A percentile compares a stretch with the other conserved stretches of the same genome.
Evolutionary conservation across 768 basidiomycete genomes (phyloP).

Genomic region (Serendipita indica): DNA sequence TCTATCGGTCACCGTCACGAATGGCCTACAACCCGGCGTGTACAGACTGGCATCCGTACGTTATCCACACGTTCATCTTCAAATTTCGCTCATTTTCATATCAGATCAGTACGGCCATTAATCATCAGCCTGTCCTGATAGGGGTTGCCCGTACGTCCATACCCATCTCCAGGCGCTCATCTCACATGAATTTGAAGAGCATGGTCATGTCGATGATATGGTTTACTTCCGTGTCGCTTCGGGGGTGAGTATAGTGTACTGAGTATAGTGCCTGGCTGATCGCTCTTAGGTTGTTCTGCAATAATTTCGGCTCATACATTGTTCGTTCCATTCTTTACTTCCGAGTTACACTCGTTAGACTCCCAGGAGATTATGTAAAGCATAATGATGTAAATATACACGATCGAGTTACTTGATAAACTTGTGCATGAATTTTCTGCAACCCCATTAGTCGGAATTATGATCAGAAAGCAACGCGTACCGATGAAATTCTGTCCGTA

Average conservation of each 20-base stretch:
- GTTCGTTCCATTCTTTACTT: background rate
- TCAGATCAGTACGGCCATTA: slow-evolving; percentile 36
- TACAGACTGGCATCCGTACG: slow-evolving; percentile 38
- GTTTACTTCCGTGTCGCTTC: slow-evolving; percentile 26
- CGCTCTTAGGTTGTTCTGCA: no score
- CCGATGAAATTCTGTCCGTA: slow-evolving; percentile 91
- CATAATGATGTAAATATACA: background rate
- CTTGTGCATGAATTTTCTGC: slow-evolving; percentile 82
- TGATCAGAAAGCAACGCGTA: slow-evolving; percentile 25
- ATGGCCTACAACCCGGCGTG: slow-evolving; percentile 40
- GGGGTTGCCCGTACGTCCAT: slow-evolving; percentile 30
- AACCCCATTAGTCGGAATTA: slow-evolving; percentile 7
- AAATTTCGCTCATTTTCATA: no score
- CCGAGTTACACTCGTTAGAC: background rate
- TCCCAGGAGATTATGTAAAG: background rate
- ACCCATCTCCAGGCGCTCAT: background rate
- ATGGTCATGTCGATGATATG: slow-evolving; percentile 43
- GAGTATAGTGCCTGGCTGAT: no score
- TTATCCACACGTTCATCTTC: background rate
- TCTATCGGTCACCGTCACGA: slow-evolving; percentile 34
- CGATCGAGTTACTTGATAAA: slow-evolving; percentile 49
- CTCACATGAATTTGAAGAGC: slow-evolving; percentile 21
- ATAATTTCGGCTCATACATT: no score
- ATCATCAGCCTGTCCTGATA: slow-evolving; percentile 45
- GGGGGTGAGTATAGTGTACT: background rate